Base-by-base conservation (phyloP, 441 rosid species). In the Bocquillonia castaneifolia region DNA sequence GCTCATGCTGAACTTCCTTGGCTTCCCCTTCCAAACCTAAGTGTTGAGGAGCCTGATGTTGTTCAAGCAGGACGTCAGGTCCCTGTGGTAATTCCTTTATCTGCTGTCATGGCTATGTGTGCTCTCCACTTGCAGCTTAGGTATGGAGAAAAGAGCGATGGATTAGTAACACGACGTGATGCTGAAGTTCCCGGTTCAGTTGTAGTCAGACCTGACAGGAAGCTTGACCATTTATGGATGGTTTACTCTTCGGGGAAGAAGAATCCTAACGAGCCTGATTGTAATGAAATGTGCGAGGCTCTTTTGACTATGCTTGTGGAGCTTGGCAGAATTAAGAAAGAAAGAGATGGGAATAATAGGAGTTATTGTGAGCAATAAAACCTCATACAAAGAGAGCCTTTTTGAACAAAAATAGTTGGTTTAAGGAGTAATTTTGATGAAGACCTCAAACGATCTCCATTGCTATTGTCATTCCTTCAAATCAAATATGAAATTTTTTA, bases 1-100 rank as follows among this genome's bases (percentile, higher is more conserved):
- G 88, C 92, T 59, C 92, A 86, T 28, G 88, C 87, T 8, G 90
- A 88, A 77, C 90, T 86, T 58, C 86, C 88, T 2, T 80, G 85
- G 87, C 80, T 86, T 64, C 87, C 83, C 36, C 72, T 85, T 67
- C 79, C 82, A 26, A 75, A 36, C 14, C 69, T 80, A 13, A 74
- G 85, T 36, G 25, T 36, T 10, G 72, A 72, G 22, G 79, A 76
- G 25, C 52, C 72, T 0, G 80, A 79, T 10, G 40, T 61, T 10
- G 52, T 69, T 34, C 77, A 68, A 66, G 74, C 65, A 36, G 81
- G 87, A 71, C 74, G 74, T 44, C 83, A 78, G 56, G 83, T 88
- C 20, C 91, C 88, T 0, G 82, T 88, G 20, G 82, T 75, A 68
- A 76, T 88, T 59, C 92, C 92, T 4, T 34, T 79, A 37, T 85